Percentiles rank a stretch among this genome's conserved stretches.
These are phyloP conservation scores for Pestalotiopsis sp. DNA, from an alignment of 2,329 filamentous ascomycete species.

Conservation along the genomic window DNA sequence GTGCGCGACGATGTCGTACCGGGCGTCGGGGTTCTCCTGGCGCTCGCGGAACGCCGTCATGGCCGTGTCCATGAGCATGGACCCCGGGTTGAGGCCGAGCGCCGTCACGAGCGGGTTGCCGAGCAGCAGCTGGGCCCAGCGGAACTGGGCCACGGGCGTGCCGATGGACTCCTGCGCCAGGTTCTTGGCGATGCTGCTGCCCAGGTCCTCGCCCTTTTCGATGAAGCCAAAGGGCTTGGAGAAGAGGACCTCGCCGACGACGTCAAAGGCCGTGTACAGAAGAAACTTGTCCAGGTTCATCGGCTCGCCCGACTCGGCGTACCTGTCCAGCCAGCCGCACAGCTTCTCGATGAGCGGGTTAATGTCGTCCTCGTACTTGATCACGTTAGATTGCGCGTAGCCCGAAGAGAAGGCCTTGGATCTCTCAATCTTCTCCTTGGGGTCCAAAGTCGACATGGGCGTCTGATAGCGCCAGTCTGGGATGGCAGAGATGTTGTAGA, in stretches of 20 bases:
- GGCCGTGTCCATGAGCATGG: conserved; percentile 15
- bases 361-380: conserved; percentile 19
- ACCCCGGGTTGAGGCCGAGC: conserved; percentile 18
- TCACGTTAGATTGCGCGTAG: conserved; percentile 29
- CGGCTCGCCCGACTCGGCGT: conserved; percentile 1
- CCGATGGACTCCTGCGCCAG: conserved; percentile 2
- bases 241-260: conserved; percentile 34
- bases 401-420: conserved; percentile 30
- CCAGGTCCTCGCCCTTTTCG: conserved; percentile 31
- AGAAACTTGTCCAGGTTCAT: conserved; percentile 18
- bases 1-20: conserved; percentile 9
- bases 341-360: conserved; percentile 12
- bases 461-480: conserved; percentile 16
- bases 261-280: conserved; percentile 27
- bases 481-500: conserved; percentile 1
- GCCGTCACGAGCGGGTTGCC: conserved; percentile 21
- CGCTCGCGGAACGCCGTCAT: conserved; percentile 13
- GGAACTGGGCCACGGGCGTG: background rate
- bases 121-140: conserved; percentile 14
- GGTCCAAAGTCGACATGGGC: conserved; percentile 15
- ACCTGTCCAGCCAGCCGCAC: conserved; percentile 9
- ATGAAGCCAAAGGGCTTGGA: conserved; percentile 35
- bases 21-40: background rate
- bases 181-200: conserved; percentile 30
- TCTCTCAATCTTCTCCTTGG: conserved; percentile 16